Base-by-base conservation (phyloP, 257 asterid genomes). In the Solanum tarijense region DNA sequence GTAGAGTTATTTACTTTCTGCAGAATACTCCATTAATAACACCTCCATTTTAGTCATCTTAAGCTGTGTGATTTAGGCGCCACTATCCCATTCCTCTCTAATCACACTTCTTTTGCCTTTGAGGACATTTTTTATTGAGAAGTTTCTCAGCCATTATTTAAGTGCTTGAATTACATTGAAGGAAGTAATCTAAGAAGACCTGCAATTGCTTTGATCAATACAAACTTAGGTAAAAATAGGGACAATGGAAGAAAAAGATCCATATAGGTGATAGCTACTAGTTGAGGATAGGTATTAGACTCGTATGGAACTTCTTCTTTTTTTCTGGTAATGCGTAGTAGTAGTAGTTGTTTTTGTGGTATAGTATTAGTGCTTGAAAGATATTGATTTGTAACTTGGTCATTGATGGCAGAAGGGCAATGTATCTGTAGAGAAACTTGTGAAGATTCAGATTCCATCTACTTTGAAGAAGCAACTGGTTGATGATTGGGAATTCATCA, bases 401-500 rank as follows among this genome's bases (percentile, higher is more conserved):
- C 16, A 9, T 86, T 88, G 68, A 86, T 86, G 86, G 34, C 89
- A 93, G 94, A 91, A 91, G 89, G 96, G 89, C 83, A 92, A 82
- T 88, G 90, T 90, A 12, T 87, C 94, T 16, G 88, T 93, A 79
- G 98, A 95, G 86, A 96, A 94, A 84, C 91, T 91, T 62, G 43
- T 95, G 88, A 93, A 94, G 93, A 92, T 96, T 88, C 96, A 92
- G 89, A 92, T 96, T 86, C 97, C 99, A 35, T 88, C 93, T 32
- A 91, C 90, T 89, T 89, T 97, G 91, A 97, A 92, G 94, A 96
- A 95, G 90, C 97, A 91, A 86, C 91, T 97, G 39, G 93, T 95
- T 86, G 93, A 94, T 87, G 99, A 97, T 89, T 95, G 97, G 98
- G 98, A 97, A 90, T 93, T 78, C 43, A 81, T 97, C 87, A 94